Conservation (phyloP, 495 filamentous ascomycete species). For the Hypomontagnella submonticulosa region DNA sequence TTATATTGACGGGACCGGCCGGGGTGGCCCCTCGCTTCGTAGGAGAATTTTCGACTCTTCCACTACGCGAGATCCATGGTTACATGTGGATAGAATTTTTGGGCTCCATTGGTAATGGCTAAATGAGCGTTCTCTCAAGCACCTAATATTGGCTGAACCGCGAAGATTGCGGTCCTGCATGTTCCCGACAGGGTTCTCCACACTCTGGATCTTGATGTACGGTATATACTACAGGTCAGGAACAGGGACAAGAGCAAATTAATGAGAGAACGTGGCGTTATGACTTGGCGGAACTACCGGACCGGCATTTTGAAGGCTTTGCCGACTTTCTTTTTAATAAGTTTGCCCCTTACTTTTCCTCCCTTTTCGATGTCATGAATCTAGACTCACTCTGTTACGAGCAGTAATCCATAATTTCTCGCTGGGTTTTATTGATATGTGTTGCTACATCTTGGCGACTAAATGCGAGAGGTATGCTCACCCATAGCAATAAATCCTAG, state of each 20-base stretch:
- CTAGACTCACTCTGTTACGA: background rate
- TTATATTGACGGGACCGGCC: conserved; percentile 18
- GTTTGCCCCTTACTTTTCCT: background rate
- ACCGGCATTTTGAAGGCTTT: conserved; percentile 28
- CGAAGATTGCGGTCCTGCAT: conserved; percentile 30
- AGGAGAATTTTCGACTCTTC: conserved; percentile 19
- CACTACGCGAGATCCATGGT: conserved; percentile 27
- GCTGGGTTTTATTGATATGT: background rate
- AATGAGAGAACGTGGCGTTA: conserved; percentile 15
- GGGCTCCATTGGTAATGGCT: conserved; percentile 37
- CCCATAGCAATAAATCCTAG: background rate
- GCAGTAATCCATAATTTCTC: background rate
- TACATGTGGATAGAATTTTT: conserved; percentile 21
- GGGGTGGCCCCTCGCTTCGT: conserved; percentile 17
- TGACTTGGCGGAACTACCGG: conserved; percentile 21
- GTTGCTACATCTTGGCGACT: background rate
- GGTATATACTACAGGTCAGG: conserved; percentile 5
- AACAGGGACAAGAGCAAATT: conserved; percentile 32
- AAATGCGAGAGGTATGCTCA: background rate
- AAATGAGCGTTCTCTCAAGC: conserved; percentile 26
- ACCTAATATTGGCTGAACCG: conserved; percentile 44
- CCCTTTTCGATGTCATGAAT: conserved; percentile 5
- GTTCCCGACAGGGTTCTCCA: conserved; percentile 43
- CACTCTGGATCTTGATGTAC: conserved; percentile 31
- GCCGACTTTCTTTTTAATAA: background rate